These are phyloP conservation scores for Colletotrichum shisoi DNA, from an alignment of 2,329 filamentous ascomycete species.

Conservation along the genomic window DNA sequence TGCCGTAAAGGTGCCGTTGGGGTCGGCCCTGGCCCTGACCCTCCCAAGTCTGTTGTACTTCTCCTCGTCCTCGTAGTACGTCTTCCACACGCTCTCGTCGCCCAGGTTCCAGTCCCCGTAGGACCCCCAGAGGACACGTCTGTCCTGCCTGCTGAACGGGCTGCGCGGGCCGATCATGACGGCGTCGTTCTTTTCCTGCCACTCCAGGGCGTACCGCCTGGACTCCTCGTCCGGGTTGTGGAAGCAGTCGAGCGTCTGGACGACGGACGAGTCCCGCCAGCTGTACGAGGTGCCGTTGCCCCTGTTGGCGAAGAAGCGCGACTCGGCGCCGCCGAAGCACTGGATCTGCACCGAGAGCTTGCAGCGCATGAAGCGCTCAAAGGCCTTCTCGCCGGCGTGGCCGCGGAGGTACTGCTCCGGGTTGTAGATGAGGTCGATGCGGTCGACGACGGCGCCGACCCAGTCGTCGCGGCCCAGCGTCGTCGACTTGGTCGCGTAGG, in stretches of 20 bases:
- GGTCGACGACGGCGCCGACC: conserved; percentile 50
- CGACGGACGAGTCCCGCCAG: conserved; percentile 56
- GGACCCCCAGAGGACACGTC: conserved; percentile 52
- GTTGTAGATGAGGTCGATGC: conserved; percentile 51
- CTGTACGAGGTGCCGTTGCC: conserved; percentile 58
- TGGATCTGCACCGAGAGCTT: conserved; percentile 58
- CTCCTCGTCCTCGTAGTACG: conserved; percentile 48
- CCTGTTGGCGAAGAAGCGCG: conserved; percentile 52
- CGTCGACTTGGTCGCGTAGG: conserved; percentile 54
- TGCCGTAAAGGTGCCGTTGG: conserved; percentile 50
- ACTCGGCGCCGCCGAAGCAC: conserved; percentile 55
- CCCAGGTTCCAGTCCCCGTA: conserved; percentile 51
- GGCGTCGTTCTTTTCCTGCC: conserved; percentile 54
- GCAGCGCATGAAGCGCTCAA: conserved; percentile 42
- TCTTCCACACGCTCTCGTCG: conserved; percentile 45
- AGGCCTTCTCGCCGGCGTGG: conserved; percentile 44
- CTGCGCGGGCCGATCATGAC: conserved; percentile 43
- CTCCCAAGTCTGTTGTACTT: conserved; percentile 48
- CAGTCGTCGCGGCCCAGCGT: conserved; percentile 52
- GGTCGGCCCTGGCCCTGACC: conserved; percentile 47
- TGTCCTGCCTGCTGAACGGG: conserved; percentile 50
- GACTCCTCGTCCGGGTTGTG: conserved; percentile 45
- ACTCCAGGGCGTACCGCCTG: conserved; percentile 50
- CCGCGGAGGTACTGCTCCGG: conserved; percentile 40
- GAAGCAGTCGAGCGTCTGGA: conserved; percentile 55